These are phyloP conservation scores for Trichoderma polysporum DNA, from an alignment of 2,329 filamentous ascomycete genomes.

Conservation along the genomic window DNA sequence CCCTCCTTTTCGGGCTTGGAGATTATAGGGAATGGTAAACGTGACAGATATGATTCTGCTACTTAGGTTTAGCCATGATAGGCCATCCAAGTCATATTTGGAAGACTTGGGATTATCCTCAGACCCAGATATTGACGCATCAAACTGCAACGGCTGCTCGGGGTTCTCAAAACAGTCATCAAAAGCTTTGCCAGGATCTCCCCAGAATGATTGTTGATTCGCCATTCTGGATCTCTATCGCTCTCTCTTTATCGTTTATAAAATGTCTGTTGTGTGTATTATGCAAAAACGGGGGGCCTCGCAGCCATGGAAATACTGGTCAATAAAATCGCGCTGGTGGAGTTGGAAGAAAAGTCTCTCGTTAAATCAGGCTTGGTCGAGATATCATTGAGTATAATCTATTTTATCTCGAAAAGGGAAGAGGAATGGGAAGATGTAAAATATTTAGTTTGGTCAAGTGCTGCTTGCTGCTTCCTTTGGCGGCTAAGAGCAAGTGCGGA, in stretches of 20 bases:
- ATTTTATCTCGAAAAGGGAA: background rate
- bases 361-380: background rate
- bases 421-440: background rate
- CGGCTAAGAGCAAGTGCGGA: too few species aligned
- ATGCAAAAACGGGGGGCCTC: background rate
- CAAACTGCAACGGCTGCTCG: background rate
- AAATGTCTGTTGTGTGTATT: background rate
- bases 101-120: too few species aligned
- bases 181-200: background rate
- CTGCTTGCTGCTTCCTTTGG: background rate
- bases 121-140: background rate
- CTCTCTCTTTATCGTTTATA: too few species aligned
- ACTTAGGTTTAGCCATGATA: slow-evolving; percentile 32
- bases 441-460: too few species aligned
- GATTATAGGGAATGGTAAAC: slow-evolving; percentile 58
- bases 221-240: background rate
- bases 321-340: background rate
- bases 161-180: background rate
- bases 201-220: background rate
- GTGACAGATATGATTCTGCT: slow-evolving; percentile 64
- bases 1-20: slow-evolving; percentile 52
- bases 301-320: background rate
- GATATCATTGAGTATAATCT: background rate
- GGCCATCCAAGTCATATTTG: background rate
- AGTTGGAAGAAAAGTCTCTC: background rate